Conservation (phyloP, 2,329 filamentous ascomycete genomes). For the Beauveria sp. region DNA sequence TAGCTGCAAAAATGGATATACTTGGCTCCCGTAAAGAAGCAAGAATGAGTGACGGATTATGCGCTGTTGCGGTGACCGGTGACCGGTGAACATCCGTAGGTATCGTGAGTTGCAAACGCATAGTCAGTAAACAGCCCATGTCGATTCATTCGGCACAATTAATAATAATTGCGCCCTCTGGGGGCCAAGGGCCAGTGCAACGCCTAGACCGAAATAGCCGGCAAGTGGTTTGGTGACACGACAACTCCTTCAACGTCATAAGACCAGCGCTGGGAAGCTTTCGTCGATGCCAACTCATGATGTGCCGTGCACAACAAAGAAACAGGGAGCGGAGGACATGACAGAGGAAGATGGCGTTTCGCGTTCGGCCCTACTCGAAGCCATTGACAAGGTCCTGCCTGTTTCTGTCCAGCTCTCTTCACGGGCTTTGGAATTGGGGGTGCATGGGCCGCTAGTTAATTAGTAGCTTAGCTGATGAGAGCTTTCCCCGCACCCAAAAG, state of each 20-base stretch:
- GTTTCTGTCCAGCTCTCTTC: not conserved
- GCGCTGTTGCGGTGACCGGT: too few relatives aligned
- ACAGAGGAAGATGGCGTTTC: conserved; percentile 1
- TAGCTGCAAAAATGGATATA: too few relatives aligned
- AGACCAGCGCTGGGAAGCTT: not conserved
- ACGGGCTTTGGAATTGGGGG: not conserved
- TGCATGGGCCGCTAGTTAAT: not conserved
- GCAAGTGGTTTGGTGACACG: not conserved
- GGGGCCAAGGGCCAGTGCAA: not conserved
- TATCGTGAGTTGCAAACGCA: not conserved
- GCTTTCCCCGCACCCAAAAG: not conserved
- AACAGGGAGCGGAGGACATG: not conserved
- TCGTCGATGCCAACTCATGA: not conserved
- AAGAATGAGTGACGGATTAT: too few relatives aligned
- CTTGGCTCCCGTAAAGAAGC: too few relatives aligned
- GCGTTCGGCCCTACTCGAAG: conserved; percentile 6
- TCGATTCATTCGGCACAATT: not conserved
- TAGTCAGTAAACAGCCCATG: not conserved
- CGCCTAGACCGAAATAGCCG: not conserved
- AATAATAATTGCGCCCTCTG: not conserved
- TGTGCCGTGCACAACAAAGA: not conserved
- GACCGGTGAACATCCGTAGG: not conserved
- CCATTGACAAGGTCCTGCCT: not conserved
- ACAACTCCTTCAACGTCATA: not conserved
- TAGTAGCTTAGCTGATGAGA: too few relatives aligned